Conservation (phyloP, 73 alveolate genomes). For the Paramecium sonneborni region DNA sequence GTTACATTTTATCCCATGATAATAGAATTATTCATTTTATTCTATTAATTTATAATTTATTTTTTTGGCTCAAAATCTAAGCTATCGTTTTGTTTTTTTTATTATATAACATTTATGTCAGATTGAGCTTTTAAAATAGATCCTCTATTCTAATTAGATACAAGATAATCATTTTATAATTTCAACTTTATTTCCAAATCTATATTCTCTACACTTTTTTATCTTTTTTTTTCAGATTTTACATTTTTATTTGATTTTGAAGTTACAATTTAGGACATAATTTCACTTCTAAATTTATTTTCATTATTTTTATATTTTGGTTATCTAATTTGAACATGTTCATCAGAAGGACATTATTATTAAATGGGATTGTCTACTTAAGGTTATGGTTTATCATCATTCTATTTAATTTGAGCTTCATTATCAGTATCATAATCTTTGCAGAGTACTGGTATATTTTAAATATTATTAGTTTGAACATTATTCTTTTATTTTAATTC, state of each 20-base stretch:
- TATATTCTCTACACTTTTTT: background rate
- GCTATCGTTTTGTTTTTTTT: background rate
- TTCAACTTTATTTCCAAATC: background rate
- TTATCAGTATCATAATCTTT: background rate
- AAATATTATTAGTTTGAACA: too few relatives aligned
- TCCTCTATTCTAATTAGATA: background rate
- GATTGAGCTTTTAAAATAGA: background rate
- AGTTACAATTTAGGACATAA: background rate
- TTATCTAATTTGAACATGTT: background rate
- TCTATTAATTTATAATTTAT: background rate
- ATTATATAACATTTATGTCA: background rate
- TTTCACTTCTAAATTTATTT: background rate
- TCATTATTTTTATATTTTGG: background rate
- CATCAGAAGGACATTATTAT: background rate
- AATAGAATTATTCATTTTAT: background rate
- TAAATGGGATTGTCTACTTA: background rate
- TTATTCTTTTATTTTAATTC: background rate
- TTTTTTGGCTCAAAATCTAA: background rate
- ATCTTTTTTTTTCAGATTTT: background rate
- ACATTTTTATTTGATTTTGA: background rate
- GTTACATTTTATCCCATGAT: background rate
- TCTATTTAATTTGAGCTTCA: background rate
- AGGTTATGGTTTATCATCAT: background rate
- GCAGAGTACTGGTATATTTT: too few relatives aligned
- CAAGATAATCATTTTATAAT: background rate